phyloP scores from a whole-genome alignment of 1,139 yeast genomes.

The Saccharomyces hybrid region DNA sequence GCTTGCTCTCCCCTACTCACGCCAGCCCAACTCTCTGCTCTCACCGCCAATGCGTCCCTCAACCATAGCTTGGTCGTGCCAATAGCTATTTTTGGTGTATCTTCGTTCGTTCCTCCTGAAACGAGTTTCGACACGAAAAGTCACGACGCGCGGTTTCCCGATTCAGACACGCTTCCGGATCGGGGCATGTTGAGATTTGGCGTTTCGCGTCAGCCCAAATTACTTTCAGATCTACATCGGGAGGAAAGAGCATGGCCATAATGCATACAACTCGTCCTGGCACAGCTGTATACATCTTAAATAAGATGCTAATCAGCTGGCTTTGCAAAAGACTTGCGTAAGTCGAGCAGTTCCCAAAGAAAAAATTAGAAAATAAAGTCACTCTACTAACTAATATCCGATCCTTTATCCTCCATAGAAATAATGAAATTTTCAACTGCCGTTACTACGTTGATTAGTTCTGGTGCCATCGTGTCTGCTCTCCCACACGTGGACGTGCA shows the following conservation, averaged over 20 bases:
- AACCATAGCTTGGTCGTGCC: not conserved
- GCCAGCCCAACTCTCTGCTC: not conserved
- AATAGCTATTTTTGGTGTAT: not conserved
- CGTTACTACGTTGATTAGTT: slow-evolving; percentile 13
- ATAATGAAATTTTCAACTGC: slow-evolving; percentile 35
- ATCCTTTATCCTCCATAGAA: slow-evolving; percentile 11
- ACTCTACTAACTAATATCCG: slow-evolving; percentile 7
- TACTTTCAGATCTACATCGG: not conserved
- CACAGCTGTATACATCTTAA: not conserved
- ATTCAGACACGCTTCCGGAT: not conserved
- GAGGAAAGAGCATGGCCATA: not conserved
- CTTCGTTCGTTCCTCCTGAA: not conserved
- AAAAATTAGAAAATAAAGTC: not conserved
- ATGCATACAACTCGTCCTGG: not conserved
- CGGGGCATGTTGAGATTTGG: not conserved
- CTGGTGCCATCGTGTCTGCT: slow-evolving; percentile 15
- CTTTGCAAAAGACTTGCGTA: not conserved
- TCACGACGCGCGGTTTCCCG: not conserved
- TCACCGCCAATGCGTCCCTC: not conserved
- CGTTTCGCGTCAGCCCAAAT: not conserved
- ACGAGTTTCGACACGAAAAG: not conserved
- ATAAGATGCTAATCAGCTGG: not conserved
- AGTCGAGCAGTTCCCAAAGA: not conserved
- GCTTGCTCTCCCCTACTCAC: not conserved
- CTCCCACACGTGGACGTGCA: slow-evolving; percentile 23